Base-by-base conservation (phyloP, 2,329 filamentous ascomycete species). In the Incumbomyces delicatus region DNA sequence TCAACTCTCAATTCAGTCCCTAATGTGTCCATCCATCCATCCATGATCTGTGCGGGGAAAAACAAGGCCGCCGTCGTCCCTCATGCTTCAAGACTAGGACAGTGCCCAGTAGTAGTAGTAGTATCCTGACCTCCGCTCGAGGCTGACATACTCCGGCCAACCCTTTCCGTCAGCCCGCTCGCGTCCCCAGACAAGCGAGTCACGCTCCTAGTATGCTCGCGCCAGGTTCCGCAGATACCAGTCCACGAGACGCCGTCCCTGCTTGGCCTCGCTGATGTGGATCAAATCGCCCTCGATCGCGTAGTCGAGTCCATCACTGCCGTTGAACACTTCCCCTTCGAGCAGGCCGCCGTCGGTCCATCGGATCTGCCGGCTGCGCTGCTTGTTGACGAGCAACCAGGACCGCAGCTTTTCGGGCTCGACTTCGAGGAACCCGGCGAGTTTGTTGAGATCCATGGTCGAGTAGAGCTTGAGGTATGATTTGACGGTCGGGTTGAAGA, bases 381-480 rank as follows among this genome's bases (percentile, higher is more conserved):
- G 92, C 81, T 98, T 98, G 76, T 94, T 96, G 54, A 98, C 88
- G 53, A 98, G 73, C 51, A 98, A 75, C 85, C 88, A 95, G 50
- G 85, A 85, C 58, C 92, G 83, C 56, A 98, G 77, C 72, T 94
- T 88, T 68, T 96, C 92, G n/a, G 90, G 84, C 69, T 95, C 83
- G 50, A 95, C 87, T 61, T 96, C 92, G 46, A 98, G 78, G 80
- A 98, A 98, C 50, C 89, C 89, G 52, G 92, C 87, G 52, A 98
- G 81, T 75, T 98, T 98, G 75, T 90, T 92, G 53, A 98, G 76
- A 62, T 98, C 92, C 90, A 98, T 96, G 58, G 92, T 98, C 38
- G 92, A 96, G 80, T 98, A 98, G 47, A 98, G 84, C 66, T 94
- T 92, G 58, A 98, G 80, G 75, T 98, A 98, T 53, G 89, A 95